Conservation (phyloP, 2,329 filamentous ascomycete species). For the Catunica adiposa region DNA sequence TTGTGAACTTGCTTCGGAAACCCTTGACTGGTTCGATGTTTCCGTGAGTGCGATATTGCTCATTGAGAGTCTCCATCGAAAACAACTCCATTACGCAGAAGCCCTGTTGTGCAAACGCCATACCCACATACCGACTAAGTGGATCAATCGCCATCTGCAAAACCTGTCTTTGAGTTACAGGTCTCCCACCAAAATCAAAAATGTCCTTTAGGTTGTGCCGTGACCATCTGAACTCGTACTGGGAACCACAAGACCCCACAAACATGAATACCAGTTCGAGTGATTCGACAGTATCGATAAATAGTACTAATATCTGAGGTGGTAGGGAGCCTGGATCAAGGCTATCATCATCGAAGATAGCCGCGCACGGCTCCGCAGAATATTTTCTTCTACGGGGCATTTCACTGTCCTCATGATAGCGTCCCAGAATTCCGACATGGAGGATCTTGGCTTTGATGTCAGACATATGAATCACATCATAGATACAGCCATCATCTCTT, state of each 20-base stretch:
- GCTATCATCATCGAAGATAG: conserved; percentile 8
- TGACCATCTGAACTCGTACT: conserved; percentile 39
- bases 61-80: conserved; percentile 17
- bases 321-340: conserved; percentile 30
- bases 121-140: conserved; percentile 48
- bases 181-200: background rate
- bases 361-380: background rate
- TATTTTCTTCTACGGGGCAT: background rate
- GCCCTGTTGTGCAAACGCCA: conserved; percentile 52
- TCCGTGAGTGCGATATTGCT: conserved; percentile 31
- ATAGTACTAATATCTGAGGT: conserved; percentile 65
- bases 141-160: conserved; percentile 60
- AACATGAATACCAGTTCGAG: conserved; percentile 65
- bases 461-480: conserved; percentile 58
- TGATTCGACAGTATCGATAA: conserved; percentile 39
- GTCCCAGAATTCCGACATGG: conserved; percentile 59
- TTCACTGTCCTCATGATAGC: conserved; percentile 4
- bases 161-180: background rate
- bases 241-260: conserved; percentile 32
- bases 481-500: conserved; percentile 48
- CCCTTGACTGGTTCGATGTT: conserved; percentile 42
- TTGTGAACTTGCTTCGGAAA: conserved; percentile 30
- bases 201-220: background rate
- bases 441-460: conserved; percentile 68
- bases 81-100: conserved; percentile 55